phyloP scores from a whole-genome alignment of 345 rosid species.

The Stellera chamaejasme region DNA sequence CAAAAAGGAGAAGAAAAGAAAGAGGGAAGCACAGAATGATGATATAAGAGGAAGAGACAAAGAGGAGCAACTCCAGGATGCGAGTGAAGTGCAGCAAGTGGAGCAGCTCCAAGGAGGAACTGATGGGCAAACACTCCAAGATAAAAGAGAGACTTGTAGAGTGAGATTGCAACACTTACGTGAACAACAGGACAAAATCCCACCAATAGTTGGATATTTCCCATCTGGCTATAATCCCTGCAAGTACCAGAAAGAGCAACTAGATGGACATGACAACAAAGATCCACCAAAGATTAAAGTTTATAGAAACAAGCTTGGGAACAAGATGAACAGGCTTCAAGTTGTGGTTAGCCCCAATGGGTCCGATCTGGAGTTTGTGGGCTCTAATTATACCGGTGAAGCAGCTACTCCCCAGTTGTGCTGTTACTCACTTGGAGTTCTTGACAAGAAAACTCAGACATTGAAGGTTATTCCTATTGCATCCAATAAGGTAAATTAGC shows the following conservation, averaged over 20 bases:
- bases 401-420: constrained; percentile 52
- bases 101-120: not conserved
- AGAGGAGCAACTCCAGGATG: no score
- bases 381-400: constrained; percentile 61
- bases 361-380: constrained; percentile 61
- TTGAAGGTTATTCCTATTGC: constrained; percentile 71
- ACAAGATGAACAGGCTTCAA: constrained; percentile 39
- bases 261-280: constrained; percentile 1
- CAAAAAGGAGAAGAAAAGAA: constrained; percentile 11
- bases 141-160: constrained; percentile 5
- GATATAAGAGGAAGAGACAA: not conserved
- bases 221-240: constrained; percentile 57
- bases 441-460: constrained; percentile 55
- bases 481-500: constrained; percentile 49
- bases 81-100: not conserved
- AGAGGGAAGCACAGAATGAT: constrained; percentile 11
- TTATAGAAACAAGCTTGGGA: constrained; percentile 31
- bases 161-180: constrained; percentile 31
- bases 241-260: not conserved
- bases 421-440: constrained; percentile 51
- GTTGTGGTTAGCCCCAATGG: constrained; percentile 63
- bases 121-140: not conserved
- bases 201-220: constrained; percentile 73
- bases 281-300: constrained; percentile 28
- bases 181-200: constrained; percentile 34